phyloP scores from a whole-genome alignment of 2,329 filamentous ascomycete species.

The Exutisphaerella laricina region DNA sequence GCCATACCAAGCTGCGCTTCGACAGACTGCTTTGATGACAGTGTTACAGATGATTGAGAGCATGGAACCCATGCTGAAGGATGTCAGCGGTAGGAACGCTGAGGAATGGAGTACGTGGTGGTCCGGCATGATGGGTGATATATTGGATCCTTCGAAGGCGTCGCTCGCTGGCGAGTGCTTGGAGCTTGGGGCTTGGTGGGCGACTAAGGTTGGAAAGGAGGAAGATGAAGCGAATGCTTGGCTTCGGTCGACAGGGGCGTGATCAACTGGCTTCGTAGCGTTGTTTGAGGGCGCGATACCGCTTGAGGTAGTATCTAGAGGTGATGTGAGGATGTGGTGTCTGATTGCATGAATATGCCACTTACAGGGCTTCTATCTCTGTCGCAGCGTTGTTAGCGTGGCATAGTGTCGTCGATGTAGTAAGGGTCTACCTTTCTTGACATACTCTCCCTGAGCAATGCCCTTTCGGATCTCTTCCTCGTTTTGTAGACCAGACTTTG shows the following conservation, averaged over 20 bases:
- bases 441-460: slow-evolving; percentile 74
- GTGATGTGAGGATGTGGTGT: slow-evolving; percentile 3
- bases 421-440: slow-evolving; percentile 68
- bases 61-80: slow-evolving; percentile 74
- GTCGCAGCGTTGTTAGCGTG: neutral
- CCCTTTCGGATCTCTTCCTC: slow-evolving; percentile 69
- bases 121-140: slow-evolving; percentile 76
- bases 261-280: slow-evolving; percentile 51
- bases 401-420: neutral
- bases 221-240: slow-evolving; percentile 6
- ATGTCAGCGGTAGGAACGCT: slow-evolving; percentile 77
- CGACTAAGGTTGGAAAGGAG: slow-evolving; percentile 40
- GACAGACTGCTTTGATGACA: slow-evolving; percentile 73
- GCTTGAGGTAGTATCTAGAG: slow-evolving; percentile 79
- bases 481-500: slow-evolving; percentile 63
- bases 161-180: slow-evolving; percentile 81
- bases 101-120: slow-evolving; percentile 93
- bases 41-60: slow-evolving; percentile 79
- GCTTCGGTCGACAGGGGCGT: neutral
- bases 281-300: slow-evolving; percentile 78
- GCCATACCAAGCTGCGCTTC: slow-evolving; percentile 61
- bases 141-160: slow-evolving; percentile 67
- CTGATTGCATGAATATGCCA: slow-evolving; percentile 3
- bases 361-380: slow-evolving; percentile 4
- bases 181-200: slow-evolving; percentile 62